Base-by-base conservation (phyloP, 1,284 basidiomycete genomes). In the Apiotrichum montevideense region DNA sequence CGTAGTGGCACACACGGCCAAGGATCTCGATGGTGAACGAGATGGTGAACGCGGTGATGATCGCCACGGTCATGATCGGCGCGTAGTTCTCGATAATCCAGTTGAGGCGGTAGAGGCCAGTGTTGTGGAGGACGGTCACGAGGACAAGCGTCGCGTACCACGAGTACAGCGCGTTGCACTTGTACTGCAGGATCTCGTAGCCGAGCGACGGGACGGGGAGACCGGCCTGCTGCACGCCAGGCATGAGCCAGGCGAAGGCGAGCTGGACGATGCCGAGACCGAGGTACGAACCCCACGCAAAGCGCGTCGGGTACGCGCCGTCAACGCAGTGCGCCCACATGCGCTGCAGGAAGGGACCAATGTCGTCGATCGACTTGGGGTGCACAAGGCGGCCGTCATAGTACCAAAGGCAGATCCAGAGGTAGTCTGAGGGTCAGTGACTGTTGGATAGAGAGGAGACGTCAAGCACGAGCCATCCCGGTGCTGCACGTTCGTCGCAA, bases 1-100 rank as follows among this genome's bases (percentile, higher is more conserved):
- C 88, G 46, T 74, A 78, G 63, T 76, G 64, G 63, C 75, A 68
- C 1, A 81, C 79, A 59, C 93, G 81, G 0, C 87, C 85, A 57
- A 85, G 78, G 63, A 90, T 81, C 75, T 96, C 94, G 68, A 87
- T 86, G 61, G 85, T 82, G 61, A 89, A 82, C 5, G 90, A 87
- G 58, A 90, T 84, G 42, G 79, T 80, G 67, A 94, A 96, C 56
- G 93, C 92, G 63, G 86, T 89, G 65, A 96, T 88, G 82, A 96
- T 95, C 14, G 88, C 86, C 46, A 97, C 93, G 13, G 91, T 86
- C 93, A 99, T 97, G 73, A 98, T 82, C 66, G 90, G 86, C 4
- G 95, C 95, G 70, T 93, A 97, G 79, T 98, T 88, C 78, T 97
- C 92, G 70, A 99, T 94, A 72, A 98, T 90, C 75, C 88, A 86